These are phyloP conservation scores for Agroathelia rolfsii DNA, from an alignment of 1,284 basidiomycete species.

Conservation along the genomic window DNA sequence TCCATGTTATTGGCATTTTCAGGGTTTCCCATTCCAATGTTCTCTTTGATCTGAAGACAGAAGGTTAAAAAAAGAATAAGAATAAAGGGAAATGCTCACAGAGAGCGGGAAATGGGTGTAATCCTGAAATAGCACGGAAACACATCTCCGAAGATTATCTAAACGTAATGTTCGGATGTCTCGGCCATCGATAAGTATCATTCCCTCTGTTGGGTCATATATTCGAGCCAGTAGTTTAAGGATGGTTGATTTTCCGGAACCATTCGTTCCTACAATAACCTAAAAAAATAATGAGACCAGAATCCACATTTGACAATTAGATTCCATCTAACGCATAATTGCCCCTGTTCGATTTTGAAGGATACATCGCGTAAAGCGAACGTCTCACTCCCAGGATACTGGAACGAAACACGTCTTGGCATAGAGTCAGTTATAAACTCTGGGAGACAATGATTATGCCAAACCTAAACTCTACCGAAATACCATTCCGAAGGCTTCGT, in stretches of 20 bases:
- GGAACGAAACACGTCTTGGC: conserved; percentile 69
- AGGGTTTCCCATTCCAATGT: conserved; percentile 65
- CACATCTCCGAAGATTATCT: conserved; percentile 49
- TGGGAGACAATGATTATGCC: conserved; percentile 4
- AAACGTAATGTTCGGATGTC: conserved; percentile 55
- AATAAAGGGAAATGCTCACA: conserved; percentile 26
- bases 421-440: conserved; percentile 5
- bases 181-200: conserved; percentile 53
- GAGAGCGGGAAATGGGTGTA: conserved; percentile 69
- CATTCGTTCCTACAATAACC: conserved; percentile 72
- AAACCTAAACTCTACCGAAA: conserved; percentile 60
- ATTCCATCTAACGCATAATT: conserved; percentile 51
- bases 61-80: too few species aligned
- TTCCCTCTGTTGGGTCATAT: conserved; percentile 57
- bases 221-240: conserved; percentile 62
- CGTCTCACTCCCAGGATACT: conserved; percentile 48
- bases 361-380: conserved; percentile 55
- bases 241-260: conserved; percentile 71
- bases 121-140: conserved; percentile 69
- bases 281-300: conserved; percentile 16
- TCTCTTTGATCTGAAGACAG: conserved; percentile 51
- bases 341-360: conserved; percentile 60
- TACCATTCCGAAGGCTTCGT: conserved; percentile 38
- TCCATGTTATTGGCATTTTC: conserved; percentile 39
- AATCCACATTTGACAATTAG: conserved; percentile 2